phyloP scores from a whole-genome alignment of 2,329 filamentous ascomycete genomes.

The Alternaria arborescens region DNA sequence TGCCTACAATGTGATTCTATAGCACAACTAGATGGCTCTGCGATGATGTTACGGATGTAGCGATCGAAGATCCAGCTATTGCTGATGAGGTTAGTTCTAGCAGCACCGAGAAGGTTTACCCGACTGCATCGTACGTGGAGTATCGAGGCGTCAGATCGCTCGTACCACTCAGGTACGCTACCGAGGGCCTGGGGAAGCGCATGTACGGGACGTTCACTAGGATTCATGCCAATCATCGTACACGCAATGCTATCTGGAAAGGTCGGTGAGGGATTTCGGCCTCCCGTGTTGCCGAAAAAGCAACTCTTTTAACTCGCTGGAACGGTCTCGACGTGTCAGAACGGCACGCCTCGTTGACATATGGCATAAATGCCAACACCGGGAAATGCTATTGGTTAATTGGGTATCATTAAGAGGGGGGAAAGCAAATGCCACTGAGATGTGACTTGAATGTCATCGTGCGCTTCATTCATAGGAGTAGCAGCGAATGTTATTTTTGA shows the following conservation, averaged over 20 bases:
- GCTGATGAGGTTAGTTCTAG: too few relatives aligned
- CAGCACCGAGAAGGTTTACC: not conserved
- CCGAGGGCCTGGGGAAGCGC: not conserved
- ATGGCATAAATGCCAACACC: not conserved
- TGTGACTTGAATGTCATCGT: not conserved
- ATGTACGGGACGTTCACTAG: not conserved
- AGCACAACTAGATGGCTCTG: not conserved
- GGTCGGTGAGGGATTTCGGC: not conserved
- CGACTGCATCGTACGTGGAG: not conserved
- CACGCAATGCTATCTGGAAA: not conserved
- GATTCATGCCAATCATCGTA: not conserved
- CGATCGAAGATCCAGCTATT: not conserved
- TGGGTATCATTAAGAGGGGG: not conserved
- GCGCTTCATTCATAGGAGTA: not conserved
- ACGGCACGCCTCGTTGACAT: not conserved
- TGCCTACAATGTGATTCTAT: not conserved
- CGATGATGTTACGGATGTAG: not conserved
- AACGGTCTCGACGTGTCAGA: not conserved
- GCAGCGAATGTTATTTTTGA: not conserved
- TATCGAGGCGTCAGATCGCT: not conserved
- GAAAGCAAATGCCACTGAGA: not conserved
- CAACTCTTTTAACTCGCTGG: not conserved
- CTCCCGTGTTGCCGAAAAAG: conserved; percentile 2
- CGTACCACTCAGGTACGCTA: not conserved
- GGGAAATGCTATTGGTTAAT: not conserved